Conservation (phyloP, 495 filamentous ascomycete species). For the Recurvomyces mirabilis region DNA sequence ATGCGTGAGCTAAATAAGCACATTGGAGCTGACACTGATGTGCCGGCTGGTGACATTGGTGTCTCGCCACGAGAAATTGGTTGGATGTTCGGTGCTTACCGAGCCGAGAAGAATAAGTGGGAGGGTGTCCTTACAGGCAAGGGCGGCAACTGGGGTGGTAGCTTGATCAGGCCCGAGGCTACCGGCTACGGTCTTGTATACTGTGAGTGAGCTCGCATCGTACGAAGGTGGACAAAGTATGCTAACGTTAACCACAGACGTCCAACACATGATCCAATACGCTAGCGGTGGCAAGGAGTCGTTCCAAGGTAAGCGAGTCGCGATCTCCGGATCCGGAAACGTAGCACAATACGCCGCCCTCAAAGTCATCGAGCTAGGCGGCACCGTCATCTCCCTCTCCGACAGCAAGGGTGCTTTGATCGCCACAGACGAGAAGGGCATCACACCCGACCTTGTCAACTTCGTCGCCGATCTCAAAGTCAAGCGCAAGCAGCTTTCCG, state of each 20-base stretch:
- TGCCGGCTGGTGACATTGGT: conserved; percentile 91
- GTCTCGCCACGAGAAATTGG: conserved; percentile 83
- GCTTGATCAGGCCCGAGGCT: conserved; percentile 90
- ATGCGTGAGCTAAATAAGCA: conserved; percentile 91
- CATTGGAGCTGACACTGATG: conserved; percentile 93
- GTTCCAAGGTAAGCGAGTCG: conserved; percentile 86
- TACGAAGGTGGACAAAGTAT: too few species aligned
- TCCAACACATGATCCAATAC: conserved; percentile 89
- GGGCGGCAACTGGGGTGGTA: conserved; percentile 84
- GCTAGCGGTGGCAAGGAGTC: conserved; percentile 67
- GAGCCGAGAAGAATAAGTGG: conserved; percentile 76
- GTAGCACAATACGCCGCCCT: conserved; percentile 96
- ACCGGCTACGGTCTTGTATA: conserved; percentile 96
- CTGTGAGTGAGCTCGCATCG: conserved; percentile 28
- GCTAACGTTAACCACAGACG: too few species aligned
- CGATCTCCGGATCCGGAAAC: conserved; percentile 95
- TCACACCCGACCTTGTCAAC: conserved; percentile 68
- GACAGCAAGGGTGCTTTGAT: conserved; percentile 81
- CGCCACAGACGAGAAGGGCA: conserved; percentile 49
- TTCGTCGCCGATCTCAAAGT: conserved; percentile 77
- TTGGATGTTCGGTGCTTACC: conserved; percentile 93
- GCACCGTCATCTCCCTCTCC: conserved; percentile 83
- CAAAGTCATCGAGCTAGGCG: conserved; percentile 93
- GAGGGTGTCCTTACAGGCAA: conserved; percentile 95
- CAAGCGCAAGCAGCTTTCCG: conserved; percentile 67